A percentile compares a stretch with the other conserved stretches of the same genome.
These are phyloP conservation scores for Bacterosira constricta DNA, from an alignment of 108 stramenopile species.

Conservation along the genomic window DNA sequence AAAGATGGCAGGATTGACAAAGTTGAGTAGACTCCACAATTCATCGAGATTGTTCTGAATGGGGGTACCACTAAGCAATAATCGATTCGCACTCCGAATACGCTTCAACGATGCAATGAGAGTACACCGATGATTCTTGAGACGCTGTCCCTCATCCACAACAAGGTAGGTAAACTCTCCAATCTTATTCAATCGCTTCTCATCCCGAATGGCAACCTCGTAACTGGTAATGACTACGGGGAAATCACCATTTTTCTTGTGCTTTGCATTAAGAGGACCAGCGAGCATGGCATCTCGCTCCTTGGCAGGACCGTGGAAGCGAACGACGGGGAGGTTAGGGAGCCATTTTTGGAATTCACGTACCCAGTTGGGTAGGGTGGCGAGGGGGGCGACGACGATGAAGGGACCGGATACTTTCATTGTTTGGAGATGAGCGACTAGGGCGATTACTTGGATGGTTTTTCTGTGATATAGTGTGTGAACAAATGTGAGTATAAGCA, in stretches of 20 bases:
- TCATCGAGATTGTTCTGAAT: constrained; percentile 89
- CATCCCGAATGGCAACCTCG: constrained; percentile 92
- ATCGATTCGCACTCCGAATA: constrained; percentile 81
- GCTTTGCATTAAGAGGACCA: constrained; percentile 69
- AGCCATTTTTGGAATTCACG: constrained; percentile 97
- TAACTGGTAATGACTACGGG: constrained; percentile 95
- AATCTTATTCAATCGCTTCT: constrained; percentile 70
- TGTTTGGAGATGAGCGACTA: constrained; percentile 92
- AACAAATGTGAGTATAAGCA: too few relatives aligned
- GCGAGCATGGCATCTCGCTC: constrained; percentile 83
- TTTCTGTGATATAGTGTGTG: constrained; percentile 42
- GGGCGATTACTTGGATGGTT: constrained; percentile 94
- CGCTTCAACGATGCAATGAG: constrained; percentile 91
- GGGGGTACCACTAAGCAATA: constrained; percentile 98
- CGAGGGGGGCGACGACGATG: constrained; percentile 95
- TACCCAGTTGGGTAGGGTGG: constrained; percentile 98
- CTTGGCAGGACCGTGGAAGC: constrained; percentile 92
- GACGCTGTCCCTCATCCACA: constrained; percentile 98
- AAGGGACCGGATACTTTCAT: constrained; percentile 91
- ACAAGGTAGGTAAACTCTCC: constrained; percentile 89
- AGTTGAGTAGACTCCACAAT: constrained; percentile 98
- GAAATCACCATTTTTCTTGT: constrained; percentile 66
- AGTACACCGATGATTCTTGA: constrained; percentile 96
- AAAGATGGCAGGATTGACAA: constrained; percentile 98
- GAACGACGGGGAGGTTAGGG: constrained; percentile 80